These are phyloP conservation scores for Colletotrichum phormii DNA, from an alignment of 2,329 filamentous ascomycete genomes.

Conservation along the genomic window DNA sequence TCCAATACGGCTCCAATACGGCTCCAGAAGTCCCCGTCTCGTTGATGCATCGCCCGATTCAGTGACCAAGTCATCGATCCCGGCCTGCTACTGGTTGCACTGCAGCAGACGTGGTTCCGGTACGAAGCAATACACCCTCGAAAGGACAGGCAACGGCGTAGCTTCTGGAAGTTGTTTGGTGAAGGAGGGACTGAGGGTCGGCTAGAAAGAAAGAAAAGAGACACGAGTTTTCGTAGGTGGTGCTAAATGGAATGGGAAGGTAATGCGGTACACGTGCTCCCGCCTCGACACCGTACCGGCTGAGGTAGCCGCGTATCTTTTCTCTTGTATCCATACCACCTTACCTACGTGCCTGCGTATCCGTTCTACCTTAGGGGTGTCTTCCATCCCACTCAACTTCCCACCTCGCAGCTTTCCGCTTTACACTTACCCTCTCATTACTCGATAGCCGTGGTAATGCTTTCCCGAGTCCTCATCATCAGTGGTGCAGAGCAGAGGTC, in stretches of 20 bases:
- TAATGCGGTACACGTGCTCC: constrained; percentile 28
- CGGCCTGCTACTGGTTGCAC: neutral
- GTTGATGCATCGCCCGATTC: constrained; percentile 26
- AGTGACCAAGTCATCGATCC: constrained; percentile 25
- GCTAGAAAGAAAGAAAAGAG: neutral
- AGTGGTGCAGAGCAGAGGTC: neutral
- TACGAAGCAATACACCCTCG: neutral
- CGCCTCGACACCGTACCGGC: constrained; percentile 10
- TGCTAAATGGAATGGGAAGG: neutral
- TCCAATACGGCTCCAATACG: neutral
- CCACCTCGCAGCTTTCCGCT: neutral
- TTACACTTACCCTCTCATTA: neutral
- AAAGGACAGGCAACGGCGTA: neutral
- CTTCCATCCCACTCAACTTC: constrained; percentile 2
- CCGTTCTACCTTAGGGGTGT: neutral
- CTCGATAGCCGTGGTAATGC: constrained; percentile 5
- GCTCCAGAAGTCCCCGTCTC: constrained; percentile 10
- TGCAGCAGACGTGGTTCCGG: neutral
- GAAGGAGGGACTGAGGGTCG: neutral
- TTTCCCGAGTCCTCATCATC: neutral
- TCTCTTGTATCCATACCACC: neutral
- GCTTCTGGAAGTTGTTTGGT: neutral
- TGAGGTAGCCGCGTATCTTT: constrained; percentile 9
- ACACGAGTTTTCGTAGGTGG: neutral
- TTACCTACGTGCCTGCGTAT: too few relatives aligned